These are phyloP conservation scores for Ophiognomonia clavigignenti-juglandacearum DNA, from an alignment of 2,329 filamentous ascomycete genomes.

Conservation along the genomic window DNA sequence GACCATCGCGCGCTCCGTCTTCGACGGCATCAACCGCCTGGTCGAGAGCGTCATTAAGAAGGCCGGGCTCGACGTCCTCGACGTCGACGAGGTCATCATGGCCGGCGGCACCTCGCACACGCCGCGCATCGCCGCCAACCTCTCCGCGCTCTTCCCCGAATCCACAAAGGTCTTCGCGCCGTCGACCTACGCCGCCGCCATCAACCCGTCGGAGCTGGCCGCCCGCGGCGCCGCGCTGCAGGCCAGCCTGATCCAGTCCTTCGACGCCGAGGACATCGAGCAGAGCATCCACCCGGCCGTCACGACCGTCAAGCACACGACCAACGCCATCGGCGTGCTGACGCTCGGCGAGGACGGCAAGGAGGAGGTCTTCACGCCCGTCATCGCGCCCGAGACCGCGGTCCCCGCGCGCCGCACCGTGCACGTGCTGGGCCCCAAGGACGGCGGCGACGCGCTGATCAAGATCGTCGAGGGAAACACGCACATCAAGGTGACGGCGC, in stretches of 20 bases:
- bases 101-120: slow-evolving; percentile 90
- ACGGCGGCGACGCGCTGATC: slow-evolving; percentile 82
- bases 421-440: slow-evolving; percentile 69
- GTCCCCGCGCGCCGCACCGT: slow-evolving; percentile 83
- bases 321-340: slow-evolving; percentile 83
- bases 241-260: slow-evolving; percentile 89
- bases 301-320: slow-evolving; percentile 86
- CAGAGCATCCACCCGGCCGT: slow-evolving; percentile 95
- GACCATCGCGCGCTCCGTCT: slow-evolving; percentile 78
- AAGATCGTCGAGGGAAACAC: slow-evolving; percentile 83
- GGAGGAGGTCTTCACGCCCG: slow-evolving; percentile 71
- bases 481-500: slow-evolving; percentile 90
- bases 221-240: slow-evolving; percentile 92
- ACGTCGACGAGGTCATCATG: slow-evolving; percentile 92
- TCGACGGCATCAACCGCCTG: slow-evolving; percentile 81
- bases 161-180: slow-evolving; percentile 76
- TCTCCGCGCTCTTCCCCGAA: slow-evolving; percentile 75
- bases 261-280: slow-evolving; percentile 88
- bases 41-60: slow-evolving; percentile 85
- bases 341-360: slow-evolving; percentile 50
- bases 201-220: slow-evolving; percentile 90
- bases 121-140: slow-evolving; percentile 81
- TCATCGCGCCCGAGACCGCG: slow-evolving; percentile 82
- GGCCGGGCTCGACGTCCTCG: slow-evolving; percentile 84
- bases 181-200: slow-evolving; percentile 67